Conservation (phyloP, 2,329 filamentous ascomycete species). For the Xenosphaeropsis pyriputrescens region DNA sequence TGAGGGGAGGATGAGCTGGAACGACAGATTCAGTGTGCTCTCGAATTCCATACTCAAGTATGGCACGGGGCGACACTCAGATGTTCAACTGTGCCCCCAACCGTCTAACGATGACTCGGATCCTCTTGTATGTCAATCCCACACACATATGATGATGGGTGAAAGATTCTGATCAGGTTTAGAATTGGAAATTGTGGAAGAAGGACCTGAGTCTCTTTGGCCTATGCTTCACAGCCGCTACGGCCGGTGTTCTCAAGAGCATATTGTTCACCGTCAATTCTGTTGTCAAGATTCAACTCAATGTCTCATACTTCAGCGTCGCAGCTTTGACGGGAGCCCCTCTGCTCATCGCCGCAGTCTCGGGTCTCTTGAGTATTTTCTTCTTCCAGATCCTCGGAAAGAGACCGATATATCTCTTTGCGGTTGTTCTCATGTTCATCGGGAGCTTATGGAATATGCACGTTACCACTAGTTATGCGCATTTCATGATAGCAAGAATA, state of each 20-base stretch:
- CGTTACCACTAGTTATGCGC: conserved; percentile 23
- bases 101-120: neutral
- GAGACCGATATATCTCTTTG: conserved; percentile 34
- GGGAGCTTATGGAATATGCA: conserved; percentile 35
- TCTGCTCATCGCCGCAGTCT: conserved; percentile 31
- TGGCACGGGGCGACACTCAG: conserved; percentile 25
- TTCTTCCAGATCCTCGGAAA: conserved; percentile 34
- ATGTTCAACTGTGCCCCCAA: conserved; percentile 24
- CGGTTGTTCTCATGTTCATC: conserved; percentile 28
- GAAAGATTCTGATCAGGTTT: neutral
- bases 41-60: conserved; percentile 25
- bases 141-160: conserved; percentile 4
- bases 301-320: conserved; percentile 29
- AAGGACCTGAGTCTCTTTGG: conserved; percentile 34
- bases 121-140: neutral
- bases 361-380: conserved; percentile 27
- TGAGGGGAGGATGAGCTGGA: too few relatives aligned
- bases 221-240: conserved; percentile 28
- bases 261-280: conserved; percentile 32
- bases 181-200: conserved; percentile 42
- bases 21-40: too few relatives aligned
- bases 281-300: conserved; percentile 25
- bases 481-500: conserved; percentile 35
- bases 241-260: conserved; percentile 37
- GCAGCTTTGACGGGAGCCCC: conserved; percentile 36